A percentile compares a stretch with the other conserved stretches of the same genome.
These are phyloP conservation scores for Aspergillus carbonarius DNA, from an alignment of 2,329 filamentous ascomycete species.

Conservation along the genomic window DNA sequence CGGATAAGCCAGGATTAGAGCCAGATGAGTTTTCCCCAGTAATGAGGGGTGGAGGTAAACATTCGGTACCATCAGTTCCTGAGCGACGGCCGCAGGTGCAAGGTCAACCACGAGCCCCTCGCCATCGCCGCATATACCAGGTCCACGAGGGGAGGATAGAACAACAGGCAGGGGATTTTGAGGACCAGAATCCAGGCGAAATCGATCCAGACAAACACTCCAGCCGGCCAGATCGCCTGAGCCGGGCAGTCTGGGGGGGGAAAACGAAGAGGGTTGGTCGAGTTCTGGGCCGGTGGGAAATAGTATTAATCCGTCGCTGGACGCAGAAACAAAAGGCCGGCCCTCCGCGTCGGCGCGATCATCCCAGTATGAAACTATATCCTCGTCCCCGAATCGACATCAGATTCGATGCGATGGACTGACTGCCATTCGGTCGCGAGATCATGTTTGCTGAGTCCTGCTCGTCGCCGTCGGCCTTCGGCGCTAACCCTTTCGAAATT, in stretches of 20 bases:
- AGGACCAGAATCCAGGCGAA: background rate
- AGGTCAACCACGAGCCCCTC: background rate
- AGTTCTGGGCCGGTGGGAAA: constrained; percentile 33
- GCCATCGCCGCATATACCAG: constrained; percentile 20
- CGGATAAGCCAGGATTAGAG: background rate
- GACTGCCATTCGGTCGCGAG: constrained; percentile 21
- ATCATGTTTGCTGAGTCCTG: constrained; percentile 35
- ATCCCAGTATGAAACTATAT: constrained; percentile 34
- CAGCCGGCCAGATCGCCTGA: background rate
- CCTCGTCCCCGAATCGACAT: constrained; percentile 16
- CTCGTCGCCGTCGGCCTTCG: constrained; percentile 29
- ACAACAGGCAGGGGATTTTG: background rate
- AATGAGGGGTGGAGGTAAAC: background rate
- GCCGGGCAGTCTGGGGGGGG: background rate
- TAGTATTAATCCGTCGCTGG: constrained; percentile 43
- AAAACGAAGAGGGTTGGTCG: constrained; percentile 13
- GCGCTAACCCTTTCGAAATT: constrained; percentile 39
- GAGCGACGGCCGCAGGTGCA: background rate
- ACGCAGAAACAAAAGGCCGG: constrained; percentile 45
- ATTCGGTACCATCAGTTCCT: background rate
- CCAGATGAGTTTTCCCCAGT: background rate
- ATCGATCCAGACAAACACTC: background rate
- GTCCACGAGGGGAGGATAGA: constrained; percentile 1
- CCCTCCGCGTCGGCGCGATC: constrained; percentile 36
- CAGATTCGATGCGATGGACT: constrained; percentile 15